Percentiles rank a stretch among this genome's conserved stretches.
Evolutionary conservation across 2,329 filamentous ascomycete genomes (phyloP).

Genomic region (Xylariaceae sp.): DNA sequence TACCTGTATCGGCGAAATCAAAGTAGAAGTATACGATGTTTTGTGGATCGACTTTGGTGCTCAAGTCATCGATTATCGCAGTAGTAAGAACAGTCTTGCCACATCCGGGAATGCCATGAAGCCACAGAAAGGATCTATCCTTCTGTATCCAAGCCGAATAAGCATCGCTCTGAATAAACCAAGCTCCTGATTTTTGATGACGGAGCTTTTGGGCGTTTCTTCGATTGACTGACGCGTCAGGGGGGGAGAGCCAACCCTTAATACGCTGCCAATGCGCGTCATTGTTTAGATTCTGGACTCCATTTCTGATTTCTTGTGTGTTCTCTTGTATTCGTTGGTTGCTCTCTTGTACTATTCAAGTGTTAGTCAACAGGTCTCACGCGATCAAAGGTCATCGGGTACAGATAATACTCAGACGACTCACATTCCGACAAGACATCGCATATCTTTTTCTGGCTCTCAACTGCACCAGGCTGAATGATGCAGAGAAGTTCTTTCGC

Average conservation of each 20-base stretch:
- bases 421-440: too few relatives aligned
- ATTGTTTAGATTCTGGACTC: too few relatives aligned
- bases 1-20: slow-evolving; percentile 36
- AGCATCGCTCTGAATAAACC: slow-evolving; percentile 31
- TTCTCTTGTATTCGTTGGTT: too few relatives aligned
- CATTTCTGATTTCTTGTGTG: too few relatives aligned
- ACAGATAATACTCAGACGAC: too few relatives aligned
- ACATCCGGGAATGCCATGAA: slow-evolving; percentile 38
- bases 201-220: slow-evolving; percentile 30
- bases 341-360: too few relatives aligned
- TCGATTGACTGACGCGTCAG: slow-evolving; percentile 33
- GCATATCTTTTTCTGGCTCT: too few relatives aligned
- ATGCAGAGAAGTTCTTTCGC: not conserved
- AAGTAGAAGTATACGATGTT: slow-evolving; percentile 34
- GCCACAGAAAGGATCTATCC: slow-evolving; percentile 33
- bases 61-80: slow-evolving; percentile 32
- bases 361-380: too few relatives aligned
- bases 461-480: too few relatives aligned
- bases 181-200: slow-evolving; percentile 32
- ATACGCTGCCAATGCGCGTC: slow-evolving; percentile 8
- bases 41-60: not conserved
- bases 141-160: slow-evolving; percentile 32
- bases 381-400: too few relatives aligned
- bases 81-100: slow-evolving; percentile 40
- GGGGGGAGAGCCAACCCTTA: slow-evolving; percentile 31